Evolutionary conservation across 1,284 basidiomycete genomes (phyloP).

Genomic region (Cryptococcus deneoformans): DNA sequence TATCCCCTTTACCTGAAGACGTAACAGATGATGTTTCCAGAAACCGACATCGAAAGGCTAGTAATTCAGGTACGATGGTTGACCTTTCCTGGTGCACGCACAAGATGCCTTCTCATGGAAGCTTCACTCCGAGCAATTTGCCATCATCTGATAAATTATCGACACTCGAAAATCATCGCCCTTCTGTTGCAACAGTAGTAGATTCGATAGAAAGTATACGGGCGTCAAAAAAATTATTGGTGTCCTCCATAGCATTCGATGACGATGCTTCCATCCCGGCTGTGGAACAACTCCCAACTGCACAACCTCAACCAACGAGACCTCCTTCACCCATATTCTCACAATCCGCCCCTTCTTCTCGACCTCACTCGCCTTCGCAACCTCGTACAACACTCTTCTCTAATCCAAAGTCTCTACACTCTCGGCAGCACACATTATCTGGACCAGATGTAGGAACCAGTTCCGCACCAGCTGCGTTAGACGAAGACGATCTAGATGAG

Average conservation of each 20-base stretch:
- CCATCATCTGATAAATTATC: background rate
- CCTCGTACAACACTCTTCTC: background rate
- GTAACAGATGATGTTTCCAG: no score
- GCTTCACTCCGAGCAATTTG: background rate
- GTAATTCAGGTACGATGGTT: background rate
- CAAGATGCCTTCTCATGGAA: background rate
- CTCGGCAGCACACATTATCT: background rate
- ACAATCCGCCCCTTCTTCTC: background rate
- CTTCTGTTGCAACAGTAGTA: background rate
- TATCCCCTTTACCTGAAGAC: no score
- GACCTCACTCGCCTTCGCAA: background rate
- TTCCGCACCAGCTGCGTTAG: background rate
- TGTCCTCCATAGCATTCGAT: background rate
- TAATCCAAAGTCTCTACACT: background rate
- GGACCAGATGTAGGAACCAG: background rate
- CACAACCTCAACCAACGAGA: background rate
- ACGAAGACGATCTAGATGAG: constrained; percentile 27
- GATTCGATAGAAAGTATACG: background rate
- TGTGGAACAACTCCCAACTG: no score
- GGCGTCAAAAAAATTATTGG: background rate
- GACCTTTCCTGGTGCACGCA: background rate
- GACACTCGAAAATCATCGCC: background rate
- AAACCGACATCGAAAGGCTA: background rate
- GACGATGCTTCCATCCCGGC: background rate
- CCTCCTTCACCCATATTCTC: background rate